Evolutionary conservation across 2,329 filamentous ascomycete genomes (phyloP).

Genomic region (Xylariaceae sp.): DNA sequence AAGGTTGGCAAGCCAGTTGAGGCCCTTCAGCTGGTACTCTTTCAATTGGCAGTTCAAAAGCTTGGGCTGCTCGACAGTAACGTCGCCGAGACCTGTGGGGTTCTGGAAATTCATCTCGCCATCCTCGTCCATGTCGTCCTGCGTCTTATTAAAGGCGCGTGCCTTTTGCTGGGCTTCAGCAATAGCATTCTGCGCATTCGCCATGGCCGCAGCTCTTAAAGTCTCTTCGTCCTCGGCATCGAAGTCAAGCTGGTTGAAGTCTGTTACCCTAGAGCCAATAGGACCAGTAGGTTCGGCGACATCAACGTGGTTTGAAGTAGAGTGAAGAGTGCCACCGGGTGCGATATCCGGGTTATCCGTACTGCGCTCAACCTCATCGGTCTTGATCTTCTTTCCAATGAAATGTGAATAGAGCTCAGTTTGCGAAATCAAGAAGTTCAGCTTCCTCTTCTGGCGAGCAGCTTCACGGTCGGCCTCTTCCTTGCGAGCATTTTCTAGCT

Average conservation of each 20-base stretch:
- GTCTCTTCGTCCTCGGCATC: constrained; percentile 90
- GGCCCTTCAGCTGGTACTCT: constrained; percentile 98
- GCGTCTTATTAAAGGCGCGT: constrained; percentile 84
- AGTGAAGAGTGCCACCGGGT: constrained; percentile 55
- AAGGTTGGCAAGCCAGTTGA: constrained; percentile 98
- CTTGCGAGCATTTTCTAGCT: constrained; percentile 94
- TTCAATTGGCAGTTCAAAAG: constrained; percentile 94
- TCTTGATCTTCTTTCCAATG: constrained; percentile 99
- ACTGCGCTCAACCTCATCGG: constrained; percentile 89
- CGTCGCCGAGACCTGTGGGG: constrained; percentile 90
- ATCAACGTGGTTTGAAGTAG: constrained; percentile 52
- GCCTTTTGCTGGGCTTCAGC: constrained; percentile 94
- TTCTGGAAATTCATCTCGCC: constrained; percentile 99
- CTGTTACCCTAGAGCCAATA: constrained; percentile 76
- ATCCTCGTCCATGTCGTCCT: constrained; percentile 80
- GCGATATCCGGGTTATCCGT: constrained; percentile 81
- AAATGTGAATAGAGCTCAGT: constrained; percentile 99
- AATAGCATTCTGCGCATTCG: constrained; percentile 95
- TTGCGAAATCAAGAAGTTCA: constrained; percentile 99
- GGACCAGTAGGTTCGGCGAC: constrained; percentile 61
- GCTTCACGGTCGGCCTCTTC: constrained; percentile 97
- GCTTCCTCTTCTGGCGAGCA: constrained; percentile 95
- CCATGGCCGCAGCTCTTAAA: constrained; percentile 83
- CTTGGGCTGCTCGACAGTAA: constrained; percentile 93
- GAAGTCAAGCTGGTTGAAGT: constrained; percentile 94